Conservation (phyloP, 2,329 filamentous ascomycete genomes). For the Paecilomyces variotii region DNA sequence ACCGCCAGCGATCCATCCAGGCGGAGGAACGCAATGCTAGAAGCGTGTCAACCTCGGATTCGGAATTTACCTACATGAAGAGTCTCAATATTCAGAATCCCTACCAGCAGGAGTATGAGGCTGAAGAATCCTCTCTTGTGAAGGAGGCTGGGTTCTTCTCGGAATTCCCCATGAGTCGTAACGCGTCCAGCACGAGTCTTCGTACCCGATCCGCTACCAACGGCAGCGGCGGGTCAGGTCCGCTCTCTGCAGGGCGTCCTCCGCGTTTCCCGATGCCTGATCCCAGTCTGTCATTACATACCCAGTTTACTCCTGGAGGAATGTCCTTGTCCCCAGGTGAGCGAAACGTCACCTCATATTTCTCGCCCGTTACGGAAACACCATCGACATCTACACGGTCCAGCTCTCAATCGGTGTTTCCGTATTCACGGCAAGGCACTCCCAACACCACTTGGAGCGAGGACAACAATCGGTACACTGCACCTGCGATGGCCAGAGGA, state of each 20-base stretch:
- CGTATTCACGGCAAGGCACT: constrained; percentile 67
- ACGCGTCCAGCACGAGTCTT: constrained; percentile 66
- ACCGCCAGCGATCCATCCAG: constrained; percentile 60
- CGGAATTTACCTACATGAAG: constrained; percentile 75
- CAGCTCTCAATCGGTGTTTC: constrained; percentile 56
- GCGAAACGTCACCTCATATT: constrained; percentile 73
- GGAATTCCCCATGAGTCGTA: constrained; percentile 52
- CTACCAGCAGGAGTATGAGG: constrained; percentile 57
- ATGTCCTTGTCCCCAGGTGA: constrained; percentile 59
- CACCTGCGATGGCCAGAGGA: constrained; percentile 74
- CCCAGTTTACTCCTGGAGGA: constrained; percentile 42
- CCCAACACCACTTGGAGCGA: constrained; percentile 64
- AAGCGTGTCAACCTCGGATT: constrained; percentile 50
- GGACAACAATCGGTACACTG: constrained; percentile 72
- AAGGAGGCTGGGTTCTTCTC: constrained; percentile 33
- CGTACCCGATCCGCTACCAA: constrained; percentile 68
- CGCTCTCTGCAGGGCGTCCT: constrained; percentile 43
- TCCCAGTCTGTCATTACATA: constrained; percentile 61
- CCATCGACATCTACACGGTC: constrained; percentile 46
- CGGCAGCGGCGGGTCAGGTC: constrained; percentile 40
- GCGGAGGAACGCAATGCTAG: constrained; percentile 44
- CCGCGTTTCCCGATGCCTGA: constrained; percentile 64
- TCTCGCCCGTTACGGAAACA: constrained; percentile 72
- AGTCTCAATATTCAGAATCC: constrained; percentile 66
- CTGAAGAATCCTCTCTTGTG: constrained; percentile 41